These are phyloP conservation scores for Kwoniella sp. DNA, from an alignment of 768 basidiomycete genomes.

Conservation along the genomic window DNA sequence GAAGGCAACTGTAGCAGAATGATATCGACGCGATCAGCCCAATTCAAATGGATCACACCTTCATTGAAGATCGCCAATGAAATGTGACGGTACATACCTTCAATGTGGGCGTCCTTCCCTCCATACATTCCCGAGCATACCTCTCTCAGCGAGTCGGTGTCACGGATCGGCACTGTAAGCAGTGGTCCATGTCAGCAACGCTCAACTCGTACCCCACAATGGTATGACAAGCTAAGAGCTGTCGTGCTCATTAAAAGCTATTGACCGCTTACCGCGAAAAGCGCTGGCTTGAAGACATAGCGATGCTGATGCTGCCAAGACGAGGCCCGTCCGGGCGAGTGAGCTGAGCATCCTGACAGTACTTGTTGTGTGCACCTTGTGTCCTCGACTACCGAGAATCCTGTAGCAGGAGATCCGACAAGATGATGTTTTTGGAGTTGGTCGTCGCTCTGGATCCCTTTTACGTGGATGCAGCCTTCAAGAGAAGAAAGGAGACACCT, in stretches of 20 bases:
- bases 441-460: no score
- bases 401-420: no score
- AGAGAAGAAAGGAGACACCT: background rate
- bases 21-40: background rate
- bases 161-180: constrained; percentile 60
- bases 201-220: background rate
- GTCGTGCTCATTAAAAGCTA: background rate
- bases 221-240: background rate
- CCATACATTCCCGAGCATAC: constrained; percentile 97
- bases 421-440: no score
- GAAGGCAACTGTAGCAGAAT: constrained; percentile 65
- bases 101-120: constrained; percentile 71
- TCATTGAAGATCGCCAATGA: background rate
- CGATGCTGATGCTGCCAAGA: constrained; percentile 1
- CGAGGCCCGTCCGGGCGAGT: background rate
- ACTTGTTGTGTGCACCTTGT: no score
- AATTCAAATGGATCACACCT: background rate
- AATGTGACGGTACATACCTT: constrained; percentile 41
- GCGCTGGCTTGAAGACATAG: constrained; percentile 8
- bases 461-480: background rate
- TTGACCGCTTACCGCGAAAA: constrained; percentile 22
- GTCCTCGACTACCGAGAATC: no score
- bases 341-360: background rate
- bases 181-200: constrained; percentile 3
- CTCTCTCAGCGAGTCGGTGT: constrained; percentile 82